Base-by-base conservation (phyloP, 2,329 filamentous ascomycete species). In the Amauroascus verrucosus region DNA sequence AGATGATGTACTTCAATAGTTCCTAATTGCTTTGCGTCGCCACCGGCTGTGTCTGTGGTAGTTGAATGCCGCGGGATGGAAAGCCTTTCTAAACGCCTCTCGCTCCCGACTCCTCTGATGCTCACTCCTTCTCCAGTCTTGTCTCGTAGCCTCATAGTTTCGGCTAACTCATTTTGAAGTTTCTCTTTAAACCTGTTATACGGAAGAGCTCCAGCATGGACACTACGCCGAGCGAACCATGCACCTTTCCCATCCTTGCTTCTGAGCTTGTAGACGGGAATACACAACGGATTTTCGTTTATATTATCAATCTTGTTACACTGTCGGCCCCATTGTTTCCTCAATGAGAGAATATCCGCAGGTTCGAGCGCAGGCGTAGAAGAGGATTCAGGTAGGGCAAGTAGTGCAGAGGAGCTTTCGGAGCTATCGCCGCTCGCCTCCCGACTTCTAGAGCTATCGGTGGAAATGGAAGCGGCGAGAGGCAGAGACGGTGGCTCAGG, bases 201-300 rank as follows among this genome's bases (percentile, higher is more conserved):
- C 0, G 82, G 76, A 18, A 94, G 67, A 9, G 13, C 6, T 0
- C 84, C 86, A 61, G 86, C 82, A 63, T 96, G 89, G 18, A 95
- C 76, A 65, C 88, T 95, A 47, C 85, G 76, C 53, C 91, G 75
- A 22, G 88, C 88, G 69, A 96, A 97, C 91, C 91, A 97, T 6
- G 86, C 77, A 1, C 90, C 91, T 59, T 84, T 84, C 35, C 88
- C 83, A 67, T 97, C 91, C 61, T 86, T 84, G 1, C 84, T 81
- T 0, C 77, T 72, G 56, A 93, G 77, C 67, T 94, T 95, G 72
- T 86, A 95, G 22, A 96, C 82, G 53, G 76, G 77, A 57, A 96
- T 83, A 0, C 78, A 82, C 7, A 88, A 74, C 0, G 88, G 86
- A 63, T 94, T 93, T 18, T 90, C 84, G 60, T 77, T 82, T 2